Evolutionary conservation across 805 yeast genomes (phyloP).

Genomic region (Lipomyces oligophaga): DNA sequence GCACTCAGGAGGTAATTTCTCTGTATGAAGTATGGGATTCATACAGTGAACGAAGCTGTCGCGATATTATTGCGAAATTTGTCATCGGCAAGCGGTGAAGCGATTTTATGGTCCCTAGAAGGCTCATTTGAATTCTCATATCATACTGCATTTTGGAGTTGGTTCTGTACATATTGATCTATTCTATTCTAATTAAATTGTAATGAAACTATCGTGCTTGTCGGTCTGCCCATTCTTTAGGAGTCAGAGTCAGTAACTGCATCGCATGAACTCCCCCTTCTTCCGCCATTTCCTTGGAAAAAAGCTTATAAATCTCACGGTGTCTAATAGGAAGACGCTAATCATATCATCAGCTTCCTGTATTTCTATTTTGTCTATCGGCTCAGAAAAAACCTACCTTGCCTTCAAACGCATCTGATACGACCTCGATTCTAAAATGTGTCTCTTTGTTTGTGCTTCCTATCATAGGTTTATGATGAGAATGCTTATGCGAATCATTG

Average conservation of each 20-base stretch:
- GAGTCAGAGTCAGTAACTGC: constrained; percentile 78
- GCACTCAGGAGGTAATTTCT: constrained; percentile 78
- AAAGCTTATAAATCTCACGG: constrained; percentile 61
- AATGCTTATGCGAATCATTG: constrained; percentile 85
- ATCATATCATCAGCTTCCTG: background rate
- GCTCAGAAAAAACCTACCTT: constrained; percentile 41
- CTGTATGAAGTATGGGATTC: constrained; percentile 81
- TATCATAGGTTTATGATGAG: constrained; percentile 78
- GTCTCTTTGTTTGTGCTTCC: constrained; percentile 76
- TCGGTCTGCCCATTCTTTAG: constrained; percentile 45
- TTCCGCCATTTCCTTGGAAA: constrained; percentile 64
- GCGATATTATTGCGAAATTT: constrained; percentile 18
- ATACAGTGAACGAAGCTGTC: constrained; percentile 64
- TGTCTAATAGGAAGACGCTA: constrained; percentile 51
- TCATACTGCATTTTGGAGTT: background rate
- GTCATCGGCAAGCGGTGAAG: constrained; percentile 5
- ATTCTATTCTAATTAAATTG: background rate
- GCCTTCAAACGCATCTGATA: constrained; percentile 65
- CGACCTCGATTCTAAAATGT: constrained; percentile 72
- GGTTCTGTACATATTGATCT: background rate
- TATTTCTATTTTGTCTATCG: background rate
- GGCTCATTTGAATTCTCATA: too few species aligned
- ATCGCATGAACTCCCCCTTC: constrained; percentile 79
- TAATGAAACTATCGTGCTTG: constrained; percentile 6
- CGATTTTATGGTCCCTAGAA: too few species aligned